Conservation (phyloP, 139 green algal species). For the Asterochloris sp. region DNA sequence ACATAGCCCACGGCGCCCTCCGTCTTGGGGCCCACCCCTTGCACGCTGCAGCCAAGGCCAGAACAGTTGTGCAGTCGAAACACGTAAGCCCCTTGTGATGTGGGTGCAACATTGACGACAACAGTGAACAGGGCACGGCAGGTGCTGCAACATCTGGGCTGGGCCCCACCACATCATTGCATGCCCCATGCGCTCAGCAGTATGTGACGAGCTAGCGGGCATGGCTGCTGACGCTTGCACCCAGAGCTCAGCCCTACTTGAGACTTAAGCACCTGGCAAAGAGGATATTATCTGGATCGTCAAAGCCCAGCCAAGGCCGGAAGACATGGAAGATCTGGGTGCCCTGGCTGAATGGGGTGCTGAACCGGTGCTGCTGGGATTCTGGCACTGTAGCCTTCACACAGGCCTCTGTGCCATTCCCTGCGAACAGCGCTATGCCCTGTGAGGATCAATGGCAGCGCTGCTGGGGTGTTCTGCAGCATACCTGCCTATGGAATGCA, state of each 20-base stretch:
- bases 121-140: too few relatives aligned
- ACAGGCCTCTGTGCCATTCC: conserved; percentile 81
- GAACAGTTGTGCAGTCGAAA: background rate
- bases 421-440: conserved; percentile 23
- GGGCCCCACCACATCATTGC: too few relatives aligned
- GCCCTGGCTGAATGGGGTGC: conserved; percentile 70
- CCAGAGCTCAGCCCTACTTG: background rate
- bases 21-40: conserved; percentile 63
- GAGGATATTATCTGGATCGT: conserved; percentile 82
- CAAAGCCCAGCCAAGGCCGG: conserved; percentile 79
- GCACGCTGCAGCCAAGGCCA: conserved; percentile 45
- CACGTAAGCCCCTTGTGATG: background rate
- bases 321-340: conserved; percentile 70
- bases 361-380: conserved; percentile 31
- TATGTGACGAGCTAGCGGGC: too few relatives aligned
- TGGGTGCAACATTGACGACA: too few relatives aligned
- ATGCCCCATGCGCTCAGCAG: too few relatives aligned
- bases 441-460: conserved; percentile 63
- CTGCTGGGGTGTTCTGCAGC: too few relatives aligned
- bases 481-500: too few relatives aligned
- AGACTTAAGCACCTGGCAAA: conserved; percentile 67
- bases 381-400: conserved; percentile 43
- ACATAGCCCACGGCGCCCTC: conserved; percentile 41
- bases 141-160: too few relatives aligned
- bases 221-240: background rate